Conservation (phyloP, 2,329 filamentous ascomycete genomes). For the Polychaeton citri region DNA sequence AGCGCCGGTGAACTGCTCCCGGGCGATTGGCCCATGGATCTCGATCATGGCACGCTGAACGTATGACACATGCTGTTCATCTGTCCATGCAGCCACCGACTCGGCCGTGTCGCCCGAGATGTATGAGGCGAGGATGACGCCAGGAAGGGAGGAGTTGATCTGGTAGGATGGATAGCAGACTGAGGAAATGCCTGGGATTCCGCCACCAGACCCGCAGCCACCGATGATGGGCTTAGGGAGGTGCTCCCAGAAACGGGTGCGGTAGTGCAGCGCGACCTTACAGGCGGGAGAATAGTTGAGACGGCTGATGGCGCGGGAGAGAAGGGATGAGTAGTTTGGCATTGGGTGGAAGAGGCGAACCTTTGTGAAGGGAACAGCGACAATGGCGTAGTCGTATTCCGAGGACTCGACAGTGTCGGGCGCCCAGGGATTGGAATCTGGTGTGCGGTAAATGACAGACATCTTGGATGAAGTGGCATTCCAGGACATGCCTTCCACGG, state of each 20-base stretch:
- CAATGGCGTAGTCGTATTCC: slow-evolving; percentile 53
- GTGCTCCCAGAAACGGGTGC: slow-evolving; percentile 49
- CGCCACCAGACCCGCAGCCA: slow-evolving; percentile 47
- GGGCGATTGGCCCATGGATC: slow-evolving; percentile 49
- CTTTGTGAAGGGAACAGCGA: slow-evolving; percentile 51
- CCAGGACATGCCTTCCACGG: slow-evolving; percentile 44
- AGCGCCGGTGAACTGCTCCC: slow-evolving; percentile 50
- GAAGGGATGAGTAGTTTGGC: slow-evolving; percentile 38
- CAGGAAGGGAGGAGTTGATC: slow-evolving; percentile 50
- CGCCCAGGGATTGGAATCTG: slow-evolving; percentile 31
- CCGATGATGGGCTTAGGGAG: slow-evolving; percentile 46
- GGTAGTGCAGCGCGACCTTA: slow-evolving; percentile 54
- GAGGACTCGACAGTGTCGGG: slow-evolving; percentile 31
- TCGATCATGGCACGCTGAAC: slow-evolving; percentile 53
- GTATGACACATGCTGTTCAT: slow-evolving; percentile 49
- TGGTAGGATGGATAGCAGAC: slow-evolving; percentile 57
- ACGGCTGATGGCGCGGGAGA: slow-evolving; percentile 33
- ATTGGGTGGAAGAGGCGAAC: slow-evolving; percentile 51
- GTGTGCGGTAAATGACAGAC: slow-evolving; percentile 46
- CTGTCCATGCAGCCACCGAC: slow-evolving; percentile 36
- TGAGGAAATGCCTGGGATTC: slow-evolving; percentile 47
- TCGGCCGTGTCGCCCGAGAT: slow-evolving; percentile 32
- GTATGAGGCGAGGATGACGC: slow-evolving; percentile 50
- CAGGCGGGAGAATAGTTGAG: slow-evolving; percentile 39
- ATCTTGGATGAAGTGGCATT: slow-evolving; percentile 39